Percentiles rank a stretch among this genome's conserved stretches.
Conservation (phyloP, 2,329 filamentous ascomycete species). For the Drechmeria coniospora region DNA sequence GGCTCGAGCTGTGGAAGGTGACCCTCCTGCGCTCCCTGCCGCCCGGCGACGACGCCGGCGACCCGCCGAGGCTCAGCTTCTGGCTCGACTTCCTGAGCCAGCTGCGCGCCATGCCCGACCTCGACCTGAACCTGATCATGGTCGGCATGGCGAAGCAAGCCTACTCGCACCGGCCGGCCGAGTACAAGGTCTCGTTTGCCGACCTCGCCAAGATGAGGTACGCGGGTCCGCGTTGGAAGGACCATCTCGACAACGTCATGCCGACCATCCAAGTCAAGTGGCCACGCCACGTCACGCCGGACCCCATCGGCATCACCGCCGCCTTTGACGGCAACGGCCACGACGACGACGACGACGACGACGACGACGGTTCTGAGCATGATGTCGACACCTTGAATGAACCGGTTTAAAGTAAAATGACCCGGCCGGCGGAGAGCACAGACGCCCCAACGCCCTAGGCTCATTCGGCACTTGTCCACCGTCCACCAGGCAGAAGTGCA, state of each 20-base stretch:
- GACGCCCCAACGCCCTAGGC: background rate
- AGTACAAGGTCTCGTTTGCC: constrained; percentile 6
- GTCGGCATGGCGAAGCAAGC: constrained; percentile 14
- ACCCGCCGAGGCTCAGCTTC: constrained; percentile 11
- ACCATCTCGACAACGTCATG: constrained; percentile 17
- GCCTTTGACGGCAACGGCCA: too few relatives aligned
- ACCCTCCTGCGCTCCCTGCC: constrained; percentile 9
- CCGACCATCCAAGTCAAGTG: constrained; percentile 6
- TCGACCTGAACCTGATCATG: constrained; percentile 19
- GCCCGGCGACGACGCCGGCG: background rate
- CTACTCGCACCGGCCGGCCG: constrained; percentile 6
- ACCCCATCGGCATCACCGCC: too few relatives aligned
- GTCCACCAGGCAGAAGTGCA: too few relatives aligned
- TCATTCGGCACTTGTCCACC: too few relatives aligned
- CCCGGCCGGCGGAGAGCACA: background rate
- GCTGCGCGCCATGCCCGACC: constrained; percentile 14
- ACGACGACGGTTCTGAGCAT: constrained; percentile 3
- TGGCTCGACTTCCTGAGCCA: constrained; percentile 24
- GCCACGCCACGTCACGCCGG: constrained; percentile 2
- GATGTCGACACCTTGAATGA: background rate
- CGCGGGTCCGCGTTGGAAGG: constrained; percentile 19
- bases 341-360: constrained; percentile 6
- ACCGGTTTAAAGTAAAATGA: background rate
- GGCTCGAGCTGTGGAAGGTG: constrained; percentile 30
- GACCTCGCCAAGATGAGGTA: constrained; percentile 9